Base-by-base conservation (phyloP, 805 yeast species). In the Starmerella stellata region DNA sequence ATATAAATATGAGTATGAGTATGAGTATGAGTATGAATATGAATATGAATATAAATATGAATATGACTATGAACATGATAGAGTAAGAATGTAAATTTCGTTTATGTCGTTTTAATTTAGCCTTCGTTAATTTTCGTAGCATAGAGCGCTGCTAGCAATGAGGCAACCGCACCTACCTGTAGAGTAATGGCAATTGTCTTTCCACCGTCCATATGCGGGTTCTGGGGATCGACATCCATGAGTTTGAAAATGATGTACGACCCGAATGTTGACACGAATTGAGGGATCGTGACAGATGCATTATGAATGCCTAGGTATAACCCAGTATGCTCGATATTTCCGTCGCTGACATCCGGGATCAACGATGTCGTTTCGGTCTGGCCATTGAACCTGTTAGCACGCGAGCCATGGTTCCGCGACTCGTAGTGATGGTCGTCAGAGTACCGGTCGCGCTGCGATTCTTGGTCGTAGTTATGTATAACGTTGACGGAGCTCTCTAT, bases 41-140 rank as follows among this genome's bases (percentile, higher is more conserved):
- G n/a, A n/a, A n/a, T n/a, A n/a, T n/a, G n/a, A n/a, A n/a, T n/a
- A n/a, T n/a, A n/a, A n/a, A n/a, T n/a, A n/a, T n/a, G n/a, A n/a
- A n/a, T n/a, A n/a, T n/a, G n/a, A n/a, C n/a, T n/a, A n/a, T n/a
- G n/a, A n/a, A n/a, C n/a, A n/a, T n/a, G n/a, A n/a, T n/a, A n/a
- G n/a, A n/a, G n/a, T n/a, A n/a, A n/a, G n/a, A n/a, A n/a, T n/a
- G n/a, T n/a, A n/a, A n/a, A n/a, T n/a, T n/a, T n/a, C 74, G 98
- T 35, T 87, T 95, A 2, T 65, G 74, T 23, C 98, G 90, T 57
- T 90, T 90, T 60, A n/a, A n/a, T n/a, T n/a, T n/a, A n/a, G n/a
- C n/a, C n/a, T n/a, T n/a, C n/a, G 63, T 72, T 36, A 68, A 74
- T 4, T 82, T 87, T 53, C 71, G 66, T 40, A 78, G 73, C 42